These are phyloP conservation scores for Fusarium multiceps DNA, from an alignment of 2,329 filamentous ascomycete species.

Conservation along the genomic window DNA sequence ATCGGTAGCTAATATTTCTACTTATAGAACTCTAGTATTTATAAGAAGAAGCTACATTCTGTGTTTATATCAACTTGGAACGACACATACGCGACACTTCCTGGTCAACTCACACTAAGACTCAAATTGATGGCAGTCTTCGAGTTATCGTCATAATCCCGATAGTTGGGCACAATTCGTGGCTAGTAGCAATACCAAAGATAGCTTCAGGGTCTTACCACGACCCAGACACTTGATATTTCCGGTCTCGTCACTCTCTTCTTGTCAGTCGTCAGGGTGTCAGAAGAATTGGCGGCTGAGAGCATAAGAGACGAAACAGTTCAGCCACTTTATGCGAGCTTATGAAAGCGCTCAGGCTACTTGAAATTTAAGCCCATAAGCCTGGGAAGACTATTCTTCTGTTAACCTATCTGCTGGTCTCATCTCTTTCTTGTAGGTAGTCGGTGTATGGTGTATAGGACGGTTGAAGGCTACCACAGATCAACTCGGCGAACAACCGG, in stretches of 20 bases:
- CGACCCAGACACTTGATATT: not conserved
- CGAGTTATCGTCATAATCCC: not conserved
- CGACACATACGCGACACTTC: not conserved
- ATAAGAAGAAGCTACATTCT: too few species aligned
- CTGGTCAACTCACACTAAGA: not conserved
- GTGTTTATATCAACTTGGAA: not conserved
- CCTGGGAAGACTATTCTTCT: too few species aligned
- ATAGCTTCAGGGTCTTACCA: accelerated
- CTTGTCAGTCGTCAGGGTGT: too few species aligned
- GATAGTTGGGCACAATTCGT: accelerated
- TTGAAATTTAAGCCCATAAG: too few species aligned
- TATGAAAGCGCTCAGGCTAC: too few species aligned
- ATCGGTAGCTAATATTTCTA: not conserved
- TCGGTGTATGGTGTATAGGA: not conserved
- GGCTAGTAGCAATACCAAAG: not conserved
- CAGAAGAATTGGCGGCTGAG: too few species aligned
- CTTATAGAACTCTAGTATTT: not conserved
- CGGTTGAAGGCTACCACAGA: not conserved
- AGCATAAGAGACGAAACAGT: not conserved
- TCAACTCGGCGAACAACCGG: not conserved
- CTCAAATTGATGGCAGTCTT: not conserved
- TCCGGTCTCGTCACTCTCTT: not conserved
- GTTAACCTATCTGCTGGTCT: not conserved
- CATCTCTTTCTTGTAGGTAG: not conserved
- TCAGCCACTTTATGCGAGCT: not conserved